These are phyloP conservation scores for Stagonosporopsis rhizophila DNA, from an alignment of 2,329 filamentous ascomycete species.

Conservation along the genomic window DNA sequence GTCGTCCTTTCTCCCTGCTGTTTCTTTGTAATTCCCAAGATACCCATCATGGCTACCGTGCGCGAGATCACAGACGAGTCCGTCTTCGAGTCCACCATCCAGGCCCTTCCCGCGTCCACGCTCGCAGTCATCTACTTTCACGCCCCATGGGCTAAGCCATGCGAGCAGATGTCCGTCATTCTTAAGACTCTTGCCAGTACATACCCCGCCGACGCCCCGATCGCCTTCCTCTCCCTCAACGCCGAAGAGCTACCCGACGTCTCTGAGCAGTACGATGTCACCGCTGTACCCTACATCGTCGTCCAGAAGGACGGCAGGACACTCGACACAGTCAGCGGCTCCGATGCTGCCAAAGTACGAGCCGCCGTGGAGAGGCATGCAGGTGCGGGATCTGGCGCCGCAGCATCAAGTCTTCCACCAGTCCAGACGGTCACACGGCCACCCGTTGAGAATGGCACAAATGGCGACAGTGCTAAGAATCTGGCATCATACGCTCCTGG, in stretches of 20 bases:
- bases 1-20: background rate
- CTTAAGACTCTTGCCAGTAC: conserved; percentile 84
- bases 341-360: conserved; percentile 84
- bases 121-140: conserved; percentile 93
- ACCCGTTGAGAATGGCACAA: conserved; percentile 46
- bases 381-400: conserved; percentile 54
- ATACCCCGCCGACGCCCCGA: conserved; percentile 74
- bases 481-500: conserved; percentile 56
- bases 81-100: conserved; percentile 74
- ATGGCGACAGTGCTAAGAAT: conserved; percentile 47
- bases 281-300: conserved; percentile 90
- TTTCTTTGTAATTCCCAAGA: background rate
- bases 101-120: conserved; percentile 71
- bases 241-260: conserved; percentile 94
- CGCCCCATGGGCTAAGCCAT: conserved; percentile 95
- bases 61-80: conserved; percentile 76
- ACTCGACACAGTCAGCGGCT: conserved; percentile 86
- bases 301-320: conserved; percentile 77
- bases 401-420: conserved; percentile 50
- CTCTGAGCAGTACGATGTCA: conserved; percentile 91
- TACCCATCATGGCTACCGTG: conserved; percentile 60
- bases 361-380: conserved; percentile 85
- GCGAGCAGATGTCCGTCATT: conserved; percentile 90
- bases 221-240: conserved; percentile 88
- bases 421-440: conserved; percentile 55